phyloP scores from a whole-genome alignment of 1,284 basidiomycete species.

The Boletus calvinii region DNA sequence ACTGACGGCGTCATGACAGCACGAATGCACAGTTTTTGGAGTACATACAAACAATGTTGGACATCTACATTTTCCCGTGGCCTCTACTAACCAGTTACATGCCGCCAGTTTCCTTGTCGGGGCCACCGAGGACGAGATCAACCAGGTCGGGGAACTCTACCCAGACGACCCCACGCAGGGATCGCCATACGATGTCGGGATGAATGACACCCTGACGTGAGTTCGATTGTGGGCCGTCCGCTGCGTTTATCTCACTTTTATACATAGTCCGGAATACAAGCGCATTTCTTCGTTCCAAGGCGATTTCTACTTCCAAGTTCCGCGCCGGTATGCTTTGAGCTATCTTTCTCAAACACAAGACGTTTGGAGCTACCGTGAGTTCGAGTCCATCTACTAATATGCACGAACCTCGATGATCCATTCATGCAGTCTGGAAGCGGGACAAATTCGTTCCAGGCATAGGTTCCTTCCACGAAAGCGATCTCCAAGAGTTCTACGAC shows the following conservation, averaged over 20 bases:
- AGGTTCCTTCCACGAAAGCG: slow-evolving; percentile 4
- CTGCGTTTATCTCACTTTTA: neutral
- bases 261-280: neutral
- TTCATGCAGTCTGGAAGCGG: neutral
- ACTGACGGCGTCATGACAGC: neutral
- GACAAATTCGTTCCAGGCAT: neutral
- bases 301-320: neutral
- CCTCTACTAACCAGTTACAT: neutral
- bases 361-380: slow-evolving; percentile 4
- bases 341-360: neutral
- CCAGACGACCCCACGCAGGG: slow-evolving; percentile 14
- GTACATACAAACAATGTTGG: slow-evolving; percentile 9
- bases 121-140: neutral
- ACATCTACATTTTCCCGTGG: neutral
- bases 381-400: neutral
- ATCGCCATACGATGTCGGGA: neutral
- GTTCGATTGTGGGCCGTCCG: neutral
- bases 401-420: neutral
- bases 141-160: slow-evolving; percentile 11
- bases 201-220: neutral
- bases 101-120: slow-evolving; percentile 9
- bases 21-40: slow-evolving; percentile 18
- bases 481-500: neutral
- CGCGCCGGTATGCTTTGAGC: neutral
- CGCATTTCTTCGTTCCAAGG: slow-evolving; percentile 1